phyloP scores from a whole-genome alignment of 164 flowering plant species.

The Malania oleifera region DNA sequence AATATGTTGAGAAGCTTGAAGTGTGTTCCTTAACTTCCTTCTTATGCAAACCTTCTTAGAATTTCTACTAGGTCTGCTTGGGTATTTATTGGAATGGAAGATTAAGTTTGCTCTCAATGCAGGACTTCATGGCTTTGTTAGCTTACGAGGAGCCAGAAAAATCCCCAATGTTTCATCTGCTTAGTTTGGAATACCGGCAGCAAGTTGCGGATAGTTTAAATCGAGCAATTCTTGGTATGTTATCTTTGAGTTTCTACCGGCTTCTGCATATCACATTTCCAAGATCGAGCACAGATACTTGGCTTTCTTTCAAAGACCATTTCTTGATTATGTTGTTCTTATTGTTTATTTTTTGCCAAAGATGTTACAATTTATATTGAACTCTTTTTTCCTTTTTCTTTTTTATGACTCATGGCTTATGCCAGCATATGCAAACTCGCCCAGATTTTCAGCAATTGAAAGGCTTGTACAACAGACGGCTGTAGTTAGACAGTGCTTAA shows the following conservation, averaged over 20 bases:
- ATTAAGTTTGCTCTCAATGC: slow-evolving; percentile 16
- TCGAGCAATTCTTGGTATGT: slow-evolving; percentile 82
- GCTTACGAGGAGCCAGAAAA: slow-evolving; percentile 96
- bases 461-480: slow-evolving; percentile 83
- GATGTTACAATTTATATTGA: background rate
- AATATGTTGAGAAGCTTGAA: slow-evolving; percentile 75
- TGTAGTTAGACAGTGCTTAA: slow-evolving; percentile 65
- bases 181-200: slow-evolving; percentile 71
- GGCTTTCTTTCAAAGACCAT: background rate
- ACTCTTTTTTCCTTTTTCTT: background rate
- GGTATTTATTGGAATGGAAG: background rate
- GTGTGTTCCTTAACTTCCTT: slow-evolving; percentile 51
- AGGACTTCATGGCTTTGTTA: slow-evolving; percentile 89
- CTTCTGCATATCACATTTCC: background rate
- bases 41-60: background rate
- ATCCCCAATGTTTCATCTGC: slow-evolving; percentile 90
- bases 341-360: background rate
- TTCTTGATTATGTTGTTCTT: background rate
- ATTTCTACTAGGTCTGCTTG: background rate
- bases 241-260: slow-evolving; percentile 4
- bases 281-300: background rate
- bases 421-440: slow-evolving; percentile 67
- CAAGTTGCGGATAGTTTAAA: slow-evolving; percentile 78
- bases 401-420: slow-evolving; percentile 15
- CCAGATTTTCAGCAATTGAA: slow-evolving; percentile 78